Conservation (phyloP, 805 yeast genomes). For the Ogataea minuta region DNA sequence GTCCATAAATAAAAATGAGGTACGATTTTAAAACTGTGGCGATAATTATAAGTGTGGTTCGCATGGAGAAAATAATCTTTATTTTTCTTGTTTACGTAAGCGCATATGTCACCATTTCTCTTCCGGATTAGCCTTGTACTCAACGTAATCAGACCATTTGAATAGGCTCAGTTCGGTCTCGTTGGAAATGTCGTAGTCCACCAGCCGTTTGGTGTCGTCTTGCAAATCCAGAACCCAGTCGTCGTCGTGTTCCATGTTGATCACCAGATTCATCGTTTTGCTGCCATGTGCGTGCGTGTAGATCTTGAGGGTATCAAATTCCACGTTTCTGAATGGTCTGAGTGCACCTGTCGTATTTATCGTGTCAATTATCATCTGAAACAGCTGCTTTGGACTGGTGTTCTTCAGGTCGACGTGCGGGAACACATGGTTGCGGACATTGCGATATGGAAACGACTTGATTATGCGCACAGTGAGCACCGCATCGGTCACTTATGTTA, state of each 20-base stretch:
- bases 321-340: conserved; percentile 79
- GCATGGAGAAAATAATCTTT: neutral
- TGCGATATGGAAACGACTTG: conserved; percentile 89
- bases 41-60: neutral
- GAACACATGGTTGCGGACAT: conserved; percentile 73
- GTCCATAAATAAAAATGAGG: conserved; percentile 14
- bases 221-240: conserved; percentile 59
- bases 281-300: conserved; percentile 95
- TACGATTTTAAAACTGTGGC: conserved; percentile 10
- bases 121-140: conserved; percentile 76
- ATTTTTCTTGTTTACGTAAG: conserved; percentile 2
- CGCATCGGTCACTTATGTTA: conserved; percentile 50
- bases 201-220: conserved; percentile 41
- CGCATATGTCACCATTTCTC: conserved; percentile 70
- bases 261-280: conserved; percentile 87
- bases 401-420: conserved; percentile 66
- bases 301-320: conserved; percentile 73
- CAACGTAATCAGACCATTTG: conserved; percentile 62
- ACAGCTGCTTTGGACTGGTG: conserved; percentile 64
- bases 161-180: conserved; percentile 92
- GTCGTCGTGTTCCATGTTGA: conserved; percentile 82
- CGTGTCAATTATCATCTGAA: conserved; percentile 46
- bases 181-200: conserved; percentile 63
- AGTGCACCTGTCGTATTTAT: conserved; percentile 59
- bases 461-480: conserved; percentile 82